phyloP scores from a whole-genome alignment of 192 early-diverging fungal genomes.

The Coemansia sp. region DNA sequence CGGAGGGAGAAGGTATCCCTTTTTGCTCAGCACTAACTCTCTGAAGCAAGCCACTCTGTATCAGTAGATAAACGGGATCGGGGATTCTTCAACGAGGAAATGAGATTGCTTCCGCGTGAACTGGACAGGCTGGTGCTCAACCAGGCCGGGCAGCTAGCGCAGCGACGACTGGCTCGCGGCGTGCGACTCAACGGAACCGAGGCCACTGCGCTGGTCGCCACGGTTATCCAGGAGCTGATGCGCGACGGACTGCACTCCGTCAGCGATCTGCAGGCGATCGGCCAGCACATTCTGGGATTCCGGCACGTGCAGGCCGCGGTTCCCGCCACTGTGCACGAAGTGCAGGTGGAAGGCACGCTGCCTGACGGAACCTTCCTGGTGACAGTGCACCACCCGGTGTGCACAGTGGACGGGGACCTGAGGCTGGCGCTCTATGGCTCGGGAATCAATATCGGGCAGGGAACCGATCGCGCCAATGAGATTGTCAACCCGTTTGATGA shows the following conservation, averaged over 20 bases:
- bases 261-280: constrained; percentile 80
- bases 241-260: constrained; percentile 85
- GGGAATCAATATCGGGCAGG: constrained; percentile 72
- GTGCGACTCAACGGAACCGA: constrained; percentile 83
- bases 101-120: constrained; percentile 85
- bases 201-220: constrained; percentile 81
- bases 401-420: constrained; percentile 73
- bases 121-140: constrained; percentile 88
- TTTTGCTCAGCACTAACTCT: too few species aligned
- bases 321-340: constrained; percentile 63
- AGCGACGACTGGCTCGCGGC: constrained; percentile 84
- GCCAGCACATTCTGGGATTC: constrained; percentile 80
- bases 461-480: constrained; percentile 1
- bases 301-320: constrained; percentile 76
- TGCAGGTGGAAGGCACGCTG: constrained; percentile 91
- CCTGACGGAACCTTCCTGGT: constrained; percentile 91
- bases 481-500: constrained; percentile 13
- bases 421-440: constrained; percentile 82
- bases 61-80: too few species aligned
- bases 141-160: constrained; percentile 85
- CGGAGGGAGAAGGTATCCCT: too few species aligned
- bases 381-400: constrained; percentile 89
- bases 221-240: constrained; percentile 81
- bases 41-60: too few species aligned
- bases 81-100: constrained; percentile 20